These are phyloP conservation scores for Brettanomyces naardenensis DNA, from an alignment of 805 yeast genomes.

Conservation along the genomic window DNA sequence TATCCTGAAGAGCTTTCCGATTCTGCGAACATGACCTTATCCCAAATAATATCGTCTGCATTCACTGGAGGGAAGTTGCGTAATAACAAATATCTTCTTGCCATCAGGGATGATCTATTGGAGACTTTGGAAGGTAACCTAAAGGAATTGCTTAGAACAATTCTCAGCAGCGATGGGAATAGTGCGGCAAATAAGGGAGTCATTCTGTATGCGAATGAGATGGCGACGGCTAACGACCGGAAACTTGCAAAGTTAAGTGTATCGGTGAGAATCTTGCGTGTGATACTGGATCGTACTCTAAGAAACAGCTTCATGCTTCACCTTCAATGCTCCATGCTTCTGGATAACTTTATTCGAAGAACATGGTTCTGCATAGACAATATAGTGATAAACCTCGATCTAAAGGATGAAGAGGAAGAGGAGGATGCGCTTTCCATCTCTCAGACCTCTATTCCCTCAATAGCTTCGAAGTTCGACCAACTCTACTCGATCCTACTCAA, in stretches of 20 bases:
- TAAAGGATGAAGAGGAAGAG: conserved; percentile 7
- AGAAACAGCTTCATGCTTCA: conserved; percentile 13
- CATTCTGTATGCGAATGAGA: conserved; percentile 11
- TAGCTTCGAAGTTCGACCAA: conserved; percentile 19
- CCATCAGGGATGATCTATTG: conserved; percentile 15
- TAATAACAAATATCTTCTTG: conserved; percentile 16
- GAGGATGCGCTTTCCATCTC: conserved; percentile 3
- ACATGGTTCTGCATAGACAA: conserved; percentile 28
- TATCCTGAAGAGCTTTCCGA: conserved; percentile 16
- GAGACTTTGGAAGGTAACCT: conserved; percentile 17
- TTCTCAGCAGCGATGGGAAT: conserved; percentile 16
- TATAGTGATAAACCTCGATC: conserved; percentile 18
- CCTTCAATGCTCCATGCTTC: conserved; percentile 11
- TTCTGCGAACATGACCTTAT: conserved; percentile 15
- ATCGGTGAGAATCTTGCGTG: conserved; percentile 18
- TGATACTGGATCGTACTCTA: conserved; percentile 19
- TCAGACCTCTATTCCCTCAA: conserved; percentile 2
- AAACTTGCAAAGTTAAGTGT: conserved; percentile 21
- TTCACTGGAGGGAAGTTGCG: conserved; percentile 16
- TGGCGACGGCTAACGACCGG: conserved; percentile 12
- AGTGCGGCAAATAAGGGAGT: background rate
- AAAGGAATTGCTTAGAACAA: conserved; percentile 16
- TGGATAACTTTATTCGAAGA: conserved; percentile 21
- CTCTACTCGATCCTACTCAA: conserved; percentile 20
- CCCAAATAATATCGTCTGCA: conserved; percentile 15